These are phyloP conservation scores for Epichloe festucae DNA, from an alignment of 2,329 filamentous ascomycete species.

Conservation along the genomic window DNA sequence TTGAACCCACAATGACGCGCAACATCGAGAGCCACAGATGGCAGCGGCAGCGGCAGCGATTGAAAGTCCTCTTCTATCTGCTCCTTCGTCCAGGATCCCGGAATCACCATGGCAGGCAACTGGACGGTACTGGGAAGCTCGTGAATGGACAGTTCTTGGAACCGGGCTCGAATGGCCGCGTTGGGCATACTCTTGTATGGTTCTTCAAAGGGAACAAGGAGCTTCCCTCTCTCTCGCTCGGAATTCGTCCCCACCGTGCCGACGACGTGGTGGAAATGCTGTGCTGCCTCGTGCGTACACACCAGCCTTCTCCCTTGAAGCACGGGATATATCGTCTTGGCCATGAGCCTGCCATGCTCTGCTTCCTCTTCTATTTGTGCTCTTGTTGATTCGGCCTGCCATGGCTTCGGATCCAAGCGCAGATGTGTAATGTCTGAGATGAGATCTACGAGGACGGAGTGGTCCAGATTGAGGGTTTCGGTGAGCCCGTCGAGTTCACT, in stretches of 20 bases:
- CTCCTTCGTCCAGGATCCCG: constrained; percentile 15
- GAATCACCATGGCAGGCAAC: constrained; percentile 21
- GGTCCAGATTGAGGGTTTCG: constrained; percentile 26
- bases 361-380: constrained; percentile 24
- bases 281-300: constrained; percentile 25
- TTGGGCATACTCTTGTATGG: constrained; percentile 5
- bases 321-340: constrained; percentile 22
- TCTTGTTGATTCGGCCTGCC: constrained; percentile 20
- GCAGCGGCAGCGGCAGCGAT: constrained; percentile 13
- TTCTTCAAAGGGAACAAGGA: constrained; percentile 19
- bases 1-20: constrained; percentile 19
- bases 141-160: constrained; percentile 21
- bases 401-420: constrained; percentile 18
- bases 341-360: constrained; percentile 19
- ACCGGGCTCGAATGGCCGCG: constrained; percentile 13
- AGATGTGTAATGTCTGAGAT: constrained; percentile 27
- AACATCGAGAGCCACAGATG: constrained; percentile 21
- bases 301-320: constrained; percentile 20
- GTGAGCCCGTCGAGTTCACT: constrained; percentile 21
- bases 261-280: constrained; percentile 25
- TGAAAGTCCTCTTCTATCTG: constrained; percentile 14
- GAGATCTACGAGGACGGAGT: constrained; percentile 27
- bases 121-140: constrained; percentile 19
- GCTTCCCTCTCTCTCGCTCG: constrained; percentile 21
- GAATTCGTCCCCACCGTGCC: constrained; percentile 23